Conservation (phyloP, 2,329 filamentous ascomycete species). For the Monosporascus sp. region DNA sequence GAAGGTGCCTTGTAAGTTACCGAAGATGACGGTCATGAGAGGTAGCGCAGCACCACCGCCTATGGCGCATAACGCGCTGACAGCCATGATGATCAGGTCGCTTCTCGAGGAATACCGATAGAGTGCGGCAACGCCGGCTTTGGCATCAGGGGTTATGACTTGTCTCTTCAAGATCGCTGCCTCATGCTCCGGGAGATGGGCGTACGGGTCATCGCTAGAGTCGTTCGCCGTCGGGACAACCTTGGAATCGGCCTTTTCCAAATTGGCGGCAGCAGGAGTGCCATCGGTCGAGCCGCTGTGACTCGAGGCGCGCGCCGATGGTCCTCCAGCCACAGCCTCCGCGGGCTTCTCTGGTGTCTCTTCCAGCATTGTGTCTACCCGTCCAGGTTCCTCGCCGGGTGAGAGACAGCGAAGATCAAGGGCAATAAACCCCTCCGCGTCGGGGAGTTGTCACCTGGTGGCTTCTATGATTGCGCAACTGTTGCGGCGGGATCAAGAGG, state of each 20-base stretch:
- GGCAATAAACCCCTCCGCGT: too few relatives aligned
- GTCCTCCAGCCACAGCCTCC: constrained; percentile 19
- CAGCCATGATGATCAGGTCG: constrained; percentile 58
- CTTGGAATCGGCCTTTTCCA: constrained; percentile 42
- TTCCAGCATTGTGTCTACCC: constrained; percentile 16
- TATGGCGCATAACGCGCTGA: constrained; percentile 62
- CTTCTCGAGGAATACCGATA: constrained; percentile 66
- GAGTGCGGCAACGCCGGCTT: constrained; percentile 59
- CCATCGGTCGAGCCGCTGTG: constrained; percentile 30
- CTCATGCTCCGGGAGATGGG: constrained; percentile 61
- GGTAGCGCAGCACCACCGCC: constrained; percentile 71
- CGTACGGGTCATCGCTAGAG: constrained; percentile 49
- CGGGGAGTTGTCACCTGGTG: too few relatives aligned
- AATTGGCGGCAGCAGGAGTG: constrained; percentile 8
- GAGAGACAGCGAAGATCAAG: not conserved
- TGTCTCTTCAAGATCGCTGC: constrained; percentile 64
- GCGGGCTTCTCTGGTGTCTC: constrained; percentile 22
- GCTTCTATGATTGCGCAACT: too few relatives aligned
- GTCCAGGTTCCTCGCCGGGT: not conserved
- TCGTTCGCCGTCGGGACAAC: constrained; percentile 32
- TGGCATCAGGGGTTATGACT: constrained; percentile 58
- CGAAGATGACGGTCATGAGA: constrained; percentile 78
- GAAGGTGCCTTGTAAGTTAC: constrained; percentile 69
- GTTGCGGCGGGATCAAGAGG: too few relatives aligned
- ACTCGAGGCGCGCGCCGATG: constrained; percentile 29